Evolutionary conservation across 2,329 filamentous ascomycete species (phyloP).

Genomic region (Ophiostoma novo-ulmi): DNA sequence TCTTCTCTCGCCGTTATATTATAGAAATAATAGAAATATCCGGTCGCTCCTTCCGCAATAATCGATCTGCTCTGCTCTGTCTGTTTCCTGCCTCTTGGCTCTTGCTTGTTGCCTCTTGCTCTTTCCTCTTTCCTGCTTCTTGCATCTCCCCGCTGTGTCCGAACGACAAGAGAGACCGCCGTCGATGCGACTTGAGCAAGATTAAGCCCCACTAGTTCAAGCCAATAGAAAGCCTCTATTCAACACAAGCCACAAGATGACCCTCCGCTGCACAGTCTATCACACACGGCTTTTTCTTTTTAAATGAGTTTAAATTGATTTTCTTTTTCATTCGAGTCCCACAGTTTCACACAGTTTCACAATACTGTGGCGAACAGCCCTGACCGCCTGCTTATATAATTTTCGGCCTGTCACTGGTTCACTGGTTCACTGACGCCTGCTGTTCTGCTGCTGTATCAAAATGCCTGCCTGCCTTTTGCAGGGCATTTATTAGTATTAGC

Average conservation of each 20-base stretch:
- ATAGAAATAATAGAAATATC: neutral
- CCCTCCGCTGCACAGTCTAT: constrained; percentile 1
- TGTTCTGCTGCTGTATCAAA: constrained; percentile 14
- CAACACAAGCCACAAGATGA: neutral
- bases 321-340: neutral
- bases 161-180: neutral
- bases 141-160: neutral
- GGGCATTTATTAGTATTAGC: constrained; percentile 20
- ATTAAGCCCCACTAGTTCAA: neutral
- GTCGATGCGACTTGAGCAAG: neutral
- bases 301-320: neutral
- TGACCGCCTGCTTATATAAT: constrained; percentile 23
- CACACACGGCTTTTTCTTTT: neutral
- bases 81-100: neutral
- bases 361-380: constrained; percentile 9
- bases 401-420: constrained; percentile 15
- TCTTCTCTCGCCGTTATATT: neutral
- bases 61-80: neutral
- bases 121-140: no score
- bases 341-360: neutral
- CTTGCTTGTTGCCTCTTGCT: neutral
- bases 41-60: neutral
- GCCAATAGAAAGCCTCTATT: neutral
- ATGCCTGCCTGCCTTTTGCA: constrained; percentile 9
- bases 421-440: neutral